Base-by-base conservation (phyloP, 352 stramenopile genomes). In the Phytophthora crassamura region DNA sequence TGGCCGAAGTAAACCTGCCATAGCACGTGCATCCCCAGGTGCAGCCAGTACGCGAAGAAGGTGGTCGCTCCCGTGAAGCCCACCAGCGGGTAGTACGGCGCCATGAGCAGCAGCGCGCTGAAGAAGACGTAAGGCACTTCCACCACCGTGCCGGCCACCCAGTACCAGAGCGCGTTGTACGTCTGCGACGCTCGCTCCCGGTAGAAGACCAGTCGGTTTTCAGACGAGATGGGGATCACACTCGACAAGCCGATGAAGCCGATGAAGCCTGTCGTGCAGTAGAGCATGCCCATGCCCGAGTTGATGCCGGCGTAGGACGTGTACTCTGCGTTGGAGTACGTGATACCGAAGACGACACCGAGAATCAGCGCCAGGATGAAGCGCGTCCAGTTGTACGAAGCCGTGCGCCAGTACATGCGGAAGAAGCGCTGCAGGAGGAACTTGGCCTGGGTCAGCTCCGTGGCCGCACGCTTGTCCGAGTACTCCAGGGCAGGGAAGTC, bases 121-220 rank as follows among this genome's bases (percentile, higher is more conserved):
- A 81, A 50, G n/a, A 89, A 39, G n/a, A 91, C 69, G 60, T 93
- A 95, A 10, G 85, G 78, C 43, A 91, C 51, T 69, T 97, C 90
- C 15, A 77, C 70, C 7, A 97, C 16, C n/a, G 75, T 88, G 45
- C 80, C 75, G 6, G 91, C 20, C 30, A 94, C 18, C 30, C 73
- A 76, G 58, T 97, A 89, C 45, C 82, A 77, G 20, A 73, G 59
- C 18, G 81, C 59, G 43, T 82, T 74, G 60, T 98, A 98, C 62
- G 94, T 96, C 53, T 86, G 61, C 7, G 85, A 77, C 32, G 83
- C 78, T 14, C 91, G 86, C 61, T 97, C 90, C 5, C 89, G 72
- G 79, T 97, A 97, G 61, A 64, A 64, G 40, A 22, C 14, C 28
- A 11, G 5, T 52, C 28, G 25, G 45, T 25, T n/a, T n/a, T n/a